Base-by-base conservation (phyloP, 2,329 filamentous ascomycete genomes). In the Malbranchea cinnamomea region DNA sequence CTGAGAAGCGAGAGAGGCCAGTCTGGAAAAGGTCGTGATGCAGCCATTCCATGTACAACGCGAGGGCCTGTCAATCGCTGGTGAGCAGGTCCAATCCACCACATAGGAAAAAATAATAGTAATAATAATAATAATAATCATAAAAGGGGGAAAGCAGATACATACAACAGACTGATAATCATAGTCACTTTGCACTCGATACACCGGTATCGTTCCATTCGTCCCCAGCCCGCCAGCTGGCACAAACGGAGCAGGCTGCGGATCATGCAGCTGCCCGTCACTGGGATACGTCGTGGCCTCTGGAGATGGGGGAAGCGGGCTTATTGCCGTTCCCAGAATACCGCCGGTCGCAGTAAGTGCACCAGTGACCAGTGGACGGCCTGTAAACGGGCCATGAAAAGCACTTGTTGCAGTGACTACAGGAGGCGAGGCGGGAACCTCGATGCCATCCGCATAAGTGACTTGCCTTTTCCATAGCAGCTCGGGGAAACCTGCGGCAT, bases 21-120 rank as follows among this genome's bases (percentile, higher is more conserved):
- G 78, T 73, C 51, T 80, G 74, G 65, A 89, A 89, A 9, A 83
- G 64, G 47, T 89, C 82, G 1, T 89, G 63, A 55, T 89, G 80
- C 31, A 87, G 83, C 68, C 72, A 89, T 53, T 89, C 81, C 44
- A 84, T 77, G 48, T 87, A 85, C 0, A 87, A 60, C 8, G 68
- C 78, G 8, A 89, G 61, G 0, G 73, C 67, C 55, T 59, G 24
- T 16, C 23, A 13, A 16, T 13, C n/a, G 11, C 11, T n/a, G 11
- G 11, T 26, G 10, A 18, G 10, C 9, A 13, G 11, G 9, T 13
- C 6, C 4, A 11, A 23, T 23, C 4, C 23, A 4, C 9, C 7
- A 25, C 10, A 14, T 8, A 22, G 20, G 20, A 22, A 10, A 22
- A 22, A 22, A 10, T 22, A 22, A 22, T 10, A 10, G 20, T 22